These are phyloP conservation scores for Diversispora epigaea DNA, from an alignment of 192 early-diverging fungal species.

Conservation along the genomic window DNA sequence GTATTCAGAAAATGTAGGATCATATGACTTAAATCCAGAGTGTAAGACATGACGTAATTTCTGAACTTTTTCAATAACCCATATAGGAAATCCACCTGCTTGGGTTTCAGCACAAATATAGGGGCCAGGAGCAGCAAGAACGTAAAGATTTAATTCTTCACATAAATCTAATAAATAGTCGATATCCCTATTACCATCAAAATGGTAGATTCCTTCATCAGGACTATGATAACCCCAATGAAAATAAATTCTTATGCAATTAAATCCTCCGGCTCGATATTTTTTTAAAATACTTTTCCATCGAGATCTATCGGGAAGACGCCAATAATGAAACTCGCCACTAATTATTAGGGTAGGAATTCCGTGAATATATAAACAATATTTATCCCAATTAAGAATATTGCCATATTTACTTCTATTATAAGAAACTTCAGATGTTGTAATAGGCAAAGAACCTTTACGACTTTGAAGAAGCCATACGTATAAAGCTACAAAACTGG, in stretches of 20 bases:
- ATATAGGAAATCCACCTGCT: slow-evolving; percentile 73
- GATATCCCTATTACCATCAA: slow-evolving; percentile 72
- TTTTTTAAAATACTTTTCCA: slow-evolving; percentile 71
- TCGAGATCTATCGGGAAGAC: slow-evolving; percentile 61
- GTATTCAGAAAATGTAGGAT: slow-evolving; percentile 65
- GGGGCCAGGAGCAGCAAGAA: slow-evolving; percentile 79
- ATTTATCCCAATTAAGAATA: slow-evolving; percentile 66
- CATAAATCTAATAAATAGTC: slow-evolving; percentile 70
- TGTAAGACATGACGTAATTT: slow-evolving; percentile 70
- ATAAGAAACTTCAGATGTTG: slow-evolving; percentile 44
- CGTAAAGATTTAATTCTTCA: slow-evolving; percentile 70
- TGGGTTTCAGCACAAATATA: slow-evolving; percentile 83
- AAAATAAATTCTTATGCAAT: slow-evolving; percentile 83
- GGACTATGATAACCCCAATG: slow-evolving; percentile 90
- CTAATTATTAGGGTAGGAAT: slow-evolving; percentile 62
- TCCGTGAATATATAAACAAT: slow-evolving; percentile 69
- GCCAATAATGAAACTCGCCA: slow-evolving; percentile 90
- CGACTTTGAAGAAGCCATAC: slow-evolving; percentile 18
- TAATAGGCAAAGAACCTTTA: slow-evolving; percentile 41
- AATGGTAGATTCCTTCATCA: slow-evolving; percentile 67
- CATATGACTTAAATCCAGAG: slow-evolving; percentile 68
- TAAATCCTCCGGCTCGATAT: slow-evolving; percentile 73
- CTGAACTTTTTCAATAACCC: slow-evolving; percentile 74
- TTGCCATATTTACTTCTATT: slow-evolving; percentile 41
- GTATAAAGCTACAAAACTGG: slow-evolving; percentile 15